These are phyloP conservation scores for Aurifilum marmelostoma DNA, from an alignment of 2,329 filamentous ascomycete genomes.

Conservation along the genomic window DNA sequence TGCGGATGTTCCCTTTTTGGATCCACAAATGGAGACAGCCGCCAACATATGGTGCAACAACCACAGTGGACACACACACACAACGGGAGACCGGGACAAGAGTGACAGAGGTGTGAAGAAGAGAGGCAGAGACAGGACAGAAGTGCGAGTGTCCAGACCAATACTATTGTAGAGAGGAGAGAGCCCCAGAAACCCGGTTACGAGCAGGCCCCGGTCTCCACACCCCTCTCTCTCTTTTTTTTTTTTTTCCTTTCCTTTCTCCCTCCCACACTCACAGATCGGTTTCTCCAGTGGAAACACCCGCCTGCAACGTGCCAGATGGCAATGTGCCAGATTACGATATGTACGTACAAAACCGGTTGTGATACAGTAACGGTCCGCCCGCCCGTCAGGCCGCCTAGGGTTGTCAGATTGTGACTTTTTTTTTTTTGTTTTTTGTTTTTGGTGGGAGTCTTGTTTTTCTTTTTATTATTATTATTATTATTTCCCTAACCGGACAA, in stretches of 20 bases:
- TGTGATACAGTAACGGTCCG: no score
- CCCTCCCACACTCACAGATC: no score
- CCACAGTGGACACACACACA: neutral
- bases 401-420: no score
- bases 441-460: no score
- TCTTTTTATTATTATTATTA: no score
- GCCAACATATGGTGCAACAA: no score
- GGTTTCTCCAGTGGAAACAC: neutral
- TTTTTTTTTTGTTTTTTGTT: no score
- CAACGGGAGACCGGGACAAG: no score
- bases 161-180: neutral
- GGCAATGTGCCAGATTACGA: neutral
- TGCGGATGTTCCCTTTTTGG: neutral
- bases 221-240: no score
- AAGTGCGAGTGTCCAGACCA: no score
- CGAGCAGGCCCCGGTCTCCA: neutral
- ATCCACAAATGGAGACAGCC: neutral
- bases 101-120: neutral
- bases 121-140: neutral
- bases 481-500: neutral
- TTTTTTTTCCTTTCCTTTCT: no score
- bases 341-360: neutral
- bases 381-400: no score
- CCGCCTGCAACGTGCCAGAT: neutral
- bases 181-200: neutral